These are phyloP conservation scores for Orbilia javanica DNA, from an alignment of 2,329 filamentous ascomycete species.

Conservation along the genomic window DNA sequence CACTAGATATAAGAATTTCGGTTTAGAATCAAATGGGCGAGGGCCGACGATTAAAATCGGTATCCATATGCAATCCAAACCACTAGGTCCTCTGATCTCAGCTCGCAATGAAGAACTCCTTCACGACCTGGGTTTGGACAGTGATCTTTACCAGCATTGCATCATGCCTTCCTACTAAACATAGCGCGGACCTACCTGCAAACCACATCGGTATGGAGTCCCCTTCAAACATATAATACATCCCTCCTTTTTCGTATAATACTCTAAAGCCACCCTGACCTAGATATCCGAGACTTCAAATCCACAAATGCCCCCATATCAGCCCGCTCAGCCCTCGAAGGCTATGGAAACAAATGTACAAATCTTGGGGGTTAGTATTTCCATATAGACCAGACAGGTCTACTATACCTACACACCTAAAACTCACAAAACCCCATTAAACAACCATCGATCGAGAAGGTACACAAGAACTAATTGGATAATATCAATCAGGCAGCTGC, in stretches of 20 bases:
- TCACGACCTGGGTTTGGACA: background rate
- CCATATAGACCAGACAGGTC: too few species aligned
- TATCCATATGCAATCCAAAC: background rate
- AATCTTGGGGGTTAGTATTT: background rate
- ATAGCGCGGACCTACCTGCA: background rate
- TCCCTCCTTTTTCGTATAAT: too few species aligned
- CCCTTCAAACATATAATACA: background rate
- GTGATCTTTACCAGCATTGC: background rate
- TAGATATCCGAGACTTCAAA: slow-evolving; percentile 19
- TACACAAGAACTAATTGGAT: background rate
- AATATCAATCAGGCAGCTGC: background rate
- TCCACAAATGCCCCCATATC: background rate
- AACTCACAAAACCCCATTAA: too few species aligned
- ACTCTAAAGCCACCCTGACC: background rate
- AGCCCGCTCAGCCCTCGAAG: background rate
- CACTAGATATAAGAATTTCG: too few species aligned
- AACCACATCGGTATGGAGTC: background rate
- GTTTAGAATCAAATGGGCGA: too few species aligned
- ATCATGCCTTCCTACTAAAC: background rate
- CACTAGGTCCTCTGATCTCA: too few species aligned
- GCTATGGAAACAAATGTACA: background rate
- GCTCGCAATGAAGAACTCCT: background rate
- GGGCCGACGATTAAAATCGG: too few species aligned
- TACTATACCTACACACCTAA: background rate
- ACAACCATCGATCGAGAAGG: too few species aligned